Evolutionary conservation across 1,139 yeast genomes (phyloP).

Genomic region (Maudiozyma humilis): DNA sequence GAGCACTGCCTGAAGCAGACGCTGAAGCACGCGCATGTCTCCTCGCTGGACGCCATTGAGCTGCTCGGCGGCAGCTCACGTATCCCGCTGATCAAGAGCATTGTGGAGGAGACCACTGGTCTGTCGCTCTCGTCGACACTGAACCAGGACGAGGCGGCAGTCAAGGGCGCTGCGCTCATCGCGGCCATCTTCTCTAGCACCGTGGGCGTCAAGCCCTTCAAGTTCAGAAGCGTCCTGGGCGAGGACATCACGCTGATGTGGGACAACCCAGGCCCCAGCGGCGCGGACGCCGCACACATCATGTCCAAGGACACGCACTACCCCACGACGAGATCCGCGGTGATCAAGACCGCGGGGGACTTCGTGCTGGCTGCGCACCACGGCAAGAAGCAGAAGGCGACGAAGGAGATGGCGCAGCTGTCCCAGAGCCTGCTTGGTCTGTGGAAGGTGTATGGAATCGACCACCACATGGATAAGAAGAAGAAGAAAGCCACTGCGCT

Average conservation of each 20-base stretch:
- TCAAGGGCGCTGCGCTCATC: conserved; percentile 89
- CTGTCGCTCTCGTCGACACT: conserved; percentile 86
- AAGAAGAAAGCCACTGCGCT: background rate
- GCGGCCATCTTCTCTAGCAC: conserved; percentile 99
- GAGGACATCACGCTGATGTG: conserved; percentile 63
- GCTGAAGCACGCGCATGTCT: conserved; percentile 61
- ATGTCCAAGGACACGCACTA: conserved; percentile 86
- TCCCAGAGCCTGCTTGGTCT: conserved; percentile 39
- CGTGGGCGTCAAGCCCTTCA: conserved; percentile 94
- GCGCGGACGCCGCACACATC: conserved; percentile 75
- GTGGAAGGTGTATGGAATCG: conserved; percentile 82
- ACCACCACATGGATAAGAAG: conserved; percentile 15
- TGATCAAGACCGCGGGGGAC: conserved; percentile 82
- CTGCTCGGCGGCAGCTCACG: conserved; percentile 97
- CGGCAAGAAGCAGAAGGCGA: conserved; percentile 16
- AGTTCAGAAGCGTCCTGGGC: conserved; percentile 72
- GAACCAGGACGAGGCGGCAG: conserved; percentile 98
- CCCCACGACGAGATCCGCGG: conserved; percentile 91
- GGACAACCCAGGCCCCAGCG: conserved; percentile 83
- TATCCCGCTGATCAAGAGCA: conserved; percentile 84
- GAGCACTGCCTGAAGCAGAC: conserved; percentile 73
- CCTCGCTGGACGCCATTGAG: conserved; percentile 81
- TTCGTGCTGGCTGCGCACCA: conserved; percentile 69
- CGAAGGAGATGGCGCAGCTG: background rate
- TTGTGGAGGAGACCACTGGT: conserved; percentile 69